Evolutionary conservation across 83 land plant species (phyloP).

Genomic region (Picea mariana): DNA sequence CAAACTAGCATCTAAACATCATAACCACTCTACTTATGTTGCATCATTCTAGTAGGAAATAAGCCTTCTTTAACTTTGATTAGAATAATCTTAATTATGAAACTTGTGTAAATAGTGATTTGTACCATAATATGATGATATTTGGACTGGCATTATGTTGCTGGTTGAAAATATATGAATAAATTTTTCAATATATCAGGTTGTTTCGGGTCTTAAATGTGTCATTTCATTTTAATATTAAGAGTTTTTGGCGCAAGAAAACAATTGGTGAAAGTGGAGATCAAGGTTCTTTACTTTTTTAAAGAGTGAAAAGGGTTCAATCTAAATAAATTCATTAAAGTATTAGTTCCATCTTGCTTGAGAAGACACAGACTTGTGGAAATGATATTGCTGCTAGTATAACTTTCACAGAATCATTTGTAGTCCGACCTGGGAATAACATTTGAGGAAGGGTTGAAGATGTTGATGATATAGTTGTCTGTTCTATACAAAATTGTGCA

Average conservation of each 20-base stretch:
- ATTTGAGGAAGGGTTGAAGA: no score
- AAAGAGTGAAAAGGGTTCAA: background rate
- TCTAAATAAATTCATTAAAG: background rate
- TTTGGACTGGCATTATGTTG: background rate
- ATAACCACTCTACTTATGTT: no score
- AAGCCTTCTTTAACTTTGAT: no score
- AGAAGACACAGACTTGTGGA: no score
- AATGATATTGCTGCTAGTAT: no score
- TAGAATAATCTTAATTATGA: background rate
- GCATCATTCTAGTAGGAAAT: no score
- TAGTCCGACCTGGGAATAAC: no score
- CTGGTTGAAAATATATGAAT: background rate
- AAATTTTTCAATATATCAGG: background rate
- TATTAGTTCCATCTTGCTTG: no score
- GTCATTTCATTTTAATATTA: slow-evolving; percentile 3
- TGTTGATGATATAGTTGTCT: no score
- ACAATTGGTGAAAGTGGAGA: slow-evolving; percentile 15
- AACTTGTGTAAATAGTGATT: background rate
- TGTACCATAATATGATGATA: background rate
- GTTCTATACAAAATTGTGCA: no score
- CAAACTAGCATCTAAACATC: no score
- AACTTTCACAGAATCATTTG: no score
- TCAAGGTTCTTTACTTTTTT: slow-evolving; percentile 12
- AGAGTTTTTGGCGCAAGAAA: slow-evolving; percentile 20
- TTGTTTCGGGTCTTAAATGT: background rate